Evolutionary conservation across 2,329 filamentous ascomycete species (phyloP).

Genomic region (Celoporthe dispersa): DNA sequence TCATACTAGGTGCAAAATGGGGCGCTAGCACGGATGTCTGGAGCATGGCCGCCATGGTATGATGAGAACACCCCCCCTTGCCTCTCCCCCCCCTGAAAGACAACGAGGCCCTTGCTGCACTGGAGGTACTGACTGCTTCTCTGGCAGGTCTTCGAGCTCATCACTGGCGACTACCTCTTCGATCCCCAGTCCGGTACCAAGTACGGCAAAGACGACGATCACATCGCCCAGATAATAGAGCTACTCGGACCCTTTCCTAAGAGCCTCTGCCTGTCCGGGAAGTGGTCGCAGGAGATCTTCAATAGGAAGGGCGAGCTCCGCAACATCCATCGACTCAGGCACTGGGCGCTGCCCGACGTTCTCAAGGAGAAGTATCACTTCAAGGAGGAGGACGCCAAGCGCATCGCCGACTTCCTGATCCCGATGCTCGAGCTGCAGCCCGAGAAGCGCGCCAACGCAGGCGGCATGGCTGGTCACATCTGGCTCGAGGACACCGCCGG

Average conservation of each 20-base stretch:
- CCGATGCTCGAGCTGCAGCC: conserved; percentile 92
- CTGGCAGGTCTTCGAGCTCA: conserved; percentile 91
- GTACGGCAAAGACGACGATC: conserved; percentile 98
- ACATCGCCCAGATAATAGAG: conserved; percentile 98
- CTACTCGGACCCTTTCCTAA: conserved; percentile 92
- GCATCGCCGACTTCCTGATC: conserved; percentile 78
- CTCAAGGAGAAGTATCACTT: conserved; percentile 97
- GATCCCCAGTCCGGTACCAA: conserved; percentile 98
- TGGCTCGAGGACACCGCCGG: conserved; percentile 87
- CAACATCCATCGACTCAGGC: conserved; percentile 93
- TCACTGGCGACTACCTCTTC: conserved; percentile 97
- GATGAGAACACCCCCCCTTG: conserved; percentile 57
- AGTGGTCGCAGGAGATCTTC: conserved; percentile 99
- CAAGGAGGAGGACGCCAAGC: conserved; percentile 76
- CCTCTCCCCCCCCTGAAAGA: background rate
- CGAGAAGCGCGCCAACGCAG: conserved; percentile 89
- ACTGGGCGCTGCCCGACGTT: conserved; percentile 94
- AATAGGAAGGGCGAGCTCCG: conserved; percentile 96
- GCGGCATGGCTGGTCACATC: conserved; percentile 85
- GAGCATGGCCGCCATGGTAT: conserved; percentile 99
- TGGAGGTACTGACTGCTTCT: conserved; percentile 55
- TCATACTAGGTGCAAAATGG: conserved; percentile 97
- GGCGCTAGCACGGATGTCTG: conserved; percentile 99
- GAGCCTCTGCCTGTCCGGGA: conserved; percentile 86
- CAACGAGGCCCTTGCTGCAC: background rate